phyloP scores from a whole-genome alignment of 2,329 filamentous ascomycete species.

The Macrophomina tecta region DNA sequence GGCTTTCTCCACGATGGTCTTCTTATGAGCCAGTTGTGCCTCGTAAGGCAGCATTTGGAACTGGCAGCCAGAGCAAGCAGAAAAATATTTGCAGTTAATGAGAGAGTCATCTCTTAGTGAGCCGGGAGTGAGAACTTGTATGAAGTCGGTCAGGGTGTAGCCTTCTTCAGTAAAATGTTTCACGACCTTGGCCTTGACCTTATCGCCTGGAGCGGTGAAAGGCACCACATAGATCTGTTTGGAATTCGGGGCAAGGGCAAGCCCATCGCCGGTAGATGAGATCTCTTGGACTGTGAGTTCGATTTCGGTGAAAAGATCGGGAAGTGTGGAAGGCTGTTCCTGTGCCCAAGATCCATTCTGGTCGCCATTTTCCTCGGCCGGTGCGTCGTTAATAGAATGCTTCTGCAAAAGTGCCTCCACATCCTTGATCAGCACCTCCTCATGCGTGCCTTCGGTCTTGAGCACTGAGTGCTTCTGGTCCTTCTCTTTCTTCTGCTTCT shows the following conservation, averaged over 20 bases:
- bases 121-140: slow-evolving; percentile 77
- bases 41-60: slow-evolving; percentile 95
- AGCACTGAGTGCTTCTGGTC: slow-evolving; percentile 43
- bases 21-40: slow-evolving; percentile 85
- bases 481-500: slow-evolving; percentile 54
- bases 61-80: slow-evolving; percentile 87
- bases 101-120: slow-evolving; percentile 77
- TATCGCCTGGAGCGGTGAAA: slow-evolving; percentile 86
- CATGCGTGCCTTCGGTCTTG: slow-evolving; percentile 53
- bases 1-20: slow-evolving; percentile 84
- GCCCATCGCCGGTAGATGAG: slow-evolving; percentile 90
- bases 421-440: slow-evolving; percentile 56
- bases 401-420: slow-evolving; percentile 50
- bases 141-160: slow-evolving; percentile 81
- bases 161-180: slow-evolving; percentile 69
- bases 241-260: slow-evolving; percentile 73
- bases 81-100: slow-evolving; percentile 85
- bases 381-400: slow-evolving; percentile 33
- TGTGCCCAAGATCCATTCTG: slow-evolving; percentile 8
- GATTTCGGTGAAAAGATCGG: slow-evolving; percentile 49
- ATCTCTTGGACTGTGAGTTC: slow-evolving; percentile 82
- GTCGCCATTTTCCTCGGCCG: slow-evolving; percentile 28
- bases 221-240: slow-evolving; percentile 83
- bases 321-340: slow-evolving; percentile 18
- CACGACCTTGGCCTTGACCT: slow-evolving; percentile 77